Percentiles rank a stretch among this genome's conserved stretches.
Evolutionary conservation across 108 stramenopile species (phyloP).

Genomic region (Stephanodiscus triporus): DNA sequence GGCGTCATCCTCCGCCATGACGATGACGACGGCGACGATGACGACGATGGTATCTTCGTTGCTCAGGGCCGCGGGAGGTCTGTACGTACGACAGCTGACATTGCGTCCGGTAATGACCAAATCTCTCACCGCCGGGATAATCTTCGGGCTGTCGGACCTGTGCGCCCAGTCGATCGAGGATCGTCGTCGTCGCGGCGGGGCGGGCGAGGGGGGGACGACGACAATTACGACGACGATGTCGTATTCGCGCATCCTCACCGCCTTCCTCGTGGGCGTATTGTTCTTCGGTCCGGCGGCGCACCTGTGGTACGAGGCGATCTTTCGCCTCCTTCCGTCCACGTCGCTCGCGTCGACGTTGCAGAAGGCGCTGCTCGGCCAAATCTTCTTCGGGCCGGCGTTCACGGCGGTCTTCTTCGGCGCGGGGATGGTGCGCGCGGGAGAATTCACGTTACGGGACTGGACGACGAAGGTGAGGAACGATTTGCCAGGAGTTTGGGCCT

Average conservation of each 20-base stretch:
- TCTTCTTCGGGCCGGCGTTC: slow-evolving; percentile 87
- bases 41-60: slow-evolving; percentile 11
- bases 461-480: slow-evolving; percentile 69
- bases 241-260: slow-evolving; percentile 47
- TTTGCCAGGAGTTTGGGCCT: slow-evolving; percentile 78
- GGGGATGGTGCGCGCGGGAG: slow-evolving; percentile 61
- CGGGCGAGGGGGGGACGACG: slow-evolving; percentile 2
- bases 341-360: slow-evolving; percentile 66
- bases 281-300: slow-evolving; percentile 92
- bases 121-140: slow-evolving; percentile 71
- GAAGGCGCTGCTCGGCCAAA: slow-evolving; percentile 85
- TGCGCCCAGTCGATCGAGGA: slow-evolving; percentile 74
- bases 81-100: slow-evolving; percentile 47
- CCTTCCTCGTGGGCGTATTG: slow-evolving; percentile 67
- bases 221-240: not conserved
- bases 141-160: slow-evolving; percentile 77
- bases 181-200: slow-evolving; percentile 4
- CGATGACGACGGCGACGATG: too few species aligned
- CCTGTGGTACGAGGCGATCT: slow-evolving; percentile 81
- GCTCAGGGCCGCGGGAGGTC: slow-evolving; percentile 26
- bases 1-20: too few species aligned
- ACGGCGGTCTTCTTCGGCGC: slow-evolving; percentile 86
- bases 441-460: slow-evolving; percentile 65
- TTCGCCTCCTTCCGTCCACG: slow-evolving; percentile 60
- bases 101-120: slow-evolving; percentile 77